phyloP scores from a whole-genome alignment of 495 filamentous ascomycete species.

The Polyplosphaeria fusca region DNA sequence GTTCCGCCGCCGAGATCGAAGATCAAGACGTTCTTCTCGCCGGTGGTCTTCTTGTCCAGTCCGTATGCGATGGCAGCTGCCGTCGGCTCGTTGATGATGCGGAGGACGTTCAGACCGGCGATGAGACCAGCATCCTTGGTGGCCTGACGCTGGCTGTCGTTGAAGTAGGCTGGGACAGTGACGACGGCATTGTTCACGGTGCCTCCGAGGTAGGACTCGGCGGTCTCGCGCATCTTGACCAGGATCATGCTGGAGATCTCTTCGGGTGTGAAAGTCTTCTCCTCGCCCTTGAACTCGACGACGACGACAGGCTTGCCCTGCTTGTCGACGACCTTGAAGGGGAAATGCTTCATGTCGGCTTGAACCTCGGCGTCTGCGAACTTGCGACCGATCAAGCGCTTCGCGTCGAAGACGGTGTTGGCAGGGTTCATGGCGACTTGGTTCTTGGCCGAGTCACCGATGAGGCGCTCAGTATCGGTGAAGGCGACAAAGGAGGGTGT shows the following conservation, averaged over 20 bases:
- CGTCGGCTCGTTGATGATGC: constrained; percentile 99
- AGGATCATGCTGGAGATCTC: constrained; percentile 54
- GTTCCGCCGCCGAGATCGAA: constrained; percentile 99
- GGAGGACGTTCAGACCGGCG: constrained; percentile 93
- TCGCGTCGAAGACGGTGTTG: constrained; percentile 98
- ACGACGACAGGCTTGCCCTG: constrained; percentile 45
- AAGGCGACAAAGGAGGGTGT: constrained; percentile 98
- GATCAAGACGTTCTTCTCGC: constrained; percentile 98
- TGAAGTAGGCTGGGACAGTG: constrained; percentile 99
- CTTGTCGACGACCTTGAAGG: constrained; percentile 50
- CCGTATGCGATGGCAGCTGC: constrained; percentile 97
- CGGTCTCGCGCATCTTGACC: constrained; percentile 87
- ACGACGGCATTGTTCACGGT: constrained; percentile 98
- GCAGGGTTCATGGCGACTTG: constrained; percentile 98
- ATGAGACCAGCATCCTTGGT: constrained; percentile 99
- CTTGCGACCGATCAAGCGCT: constrained; percentile 72
- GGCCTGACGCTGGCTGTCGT: constrained; percentile 98
- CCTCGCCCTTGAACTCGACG: constrained; percentile 50
- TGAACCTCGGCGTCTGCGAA: constrained; percentile 48
- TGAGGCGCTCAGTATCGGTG: constrained; percentile 96
- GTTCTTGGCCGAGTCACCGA: constrained; percentile 99
- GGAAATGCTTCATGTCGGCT: constrained; percentile 52
- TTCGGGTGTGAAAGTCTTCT: constrained; percentile 48
- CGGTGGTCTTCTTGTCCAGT: constrained; percentile 92
- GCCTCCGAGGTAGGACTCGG: constrained; percentile 92